Evolutionary conservation across 768 basidiomycete species (phyloP), one percentile per base, ranked within the genome.

Genomic region (Calocybe indica): DNA sequence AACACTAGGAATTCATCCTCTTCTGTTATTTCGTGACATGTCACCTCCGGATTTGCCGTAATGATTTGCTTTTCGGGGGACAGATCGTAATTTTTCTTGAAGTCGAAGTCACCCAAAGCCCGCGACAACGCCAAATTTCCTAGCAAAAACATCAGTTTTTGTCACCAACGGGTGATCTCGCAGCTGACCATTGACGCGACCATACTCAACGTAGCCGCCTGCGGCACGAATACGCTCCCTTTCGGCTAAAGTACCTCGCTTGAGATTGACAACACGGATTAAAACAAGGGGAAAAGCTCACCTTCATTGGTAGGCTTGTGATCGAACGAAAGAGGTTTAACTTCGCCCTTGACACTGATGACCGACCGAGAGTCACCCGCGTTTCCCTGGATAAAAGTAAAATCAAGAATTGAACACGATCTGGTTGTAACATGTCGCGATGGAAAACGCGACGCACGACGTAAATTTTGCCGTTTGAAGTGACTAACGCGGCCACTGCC

Each of bases 1-100:
- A 99, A 60, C n/a, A 99, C 80, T 13, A 99, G 62, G 63, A 98
- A 98, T 64, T 99, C 96, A 61, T 99, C 96, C 47, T 98, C 95
- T 7, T 79, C 78, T 1, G 86, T 83, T 28, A 89, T 72, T 52
- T 85, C 71, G 68, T 97, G 96, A 39, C 74, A 71, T 12, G 79
- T 89, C 54, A 99, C 72, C 49, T 99, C 96, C 14, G 96, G 96
- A 63, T 99, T 81, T 35, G 91, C 80, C 1, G 96, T 98, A 56
- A 99, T 96, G 49, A 94, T 84, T 66, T 99, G 96, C 43, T 81
- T 79, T 67, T 98, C 95, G 12, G 94, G 84, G 37, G 78, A 65
- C 7, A 97, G 66, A 12, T 77, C 66, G 42, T 80, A 79, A 61
- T 94, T 95, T 70, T 95, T 93, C 75, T 99, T 99, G 78, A 96